A percentile compares a stretch with the other conserved stretches of the same genome.
Conservation (phyloP, 139 green algal genomes). For the Coelastrella sp. region DNA sequence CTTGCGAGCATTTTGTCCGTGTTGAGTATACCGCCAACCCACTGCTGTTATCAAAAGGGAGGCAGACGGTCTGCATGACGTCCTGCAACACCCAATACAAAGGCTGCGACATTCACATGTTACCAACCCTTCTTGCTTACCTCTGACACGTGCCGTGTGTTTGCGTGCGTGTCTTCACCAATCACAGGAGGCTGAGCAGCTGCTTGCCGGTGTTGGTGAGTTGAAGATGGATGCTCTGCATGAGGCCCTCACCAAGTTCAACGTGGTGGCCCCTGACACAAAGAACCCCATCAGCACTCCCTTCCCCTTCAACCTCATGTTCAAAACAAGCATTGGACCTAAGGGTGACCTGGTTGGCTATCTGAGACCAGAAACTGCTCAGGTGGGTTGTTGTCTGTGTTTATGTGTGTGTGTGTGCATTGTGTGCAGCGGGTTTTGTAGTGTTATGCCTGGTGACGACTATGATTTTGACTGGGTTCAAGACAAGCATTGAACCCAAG, state of each 20-base stretch:
- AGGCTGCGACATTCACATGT: no score
- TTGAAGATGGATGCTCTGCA: slow-evolving; percentile 85
- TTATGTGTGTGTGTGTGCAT: no score
- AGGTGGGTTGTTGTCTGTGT: slow-evolving; percentile 43
- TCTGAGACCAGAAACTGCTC: slow-evolving; percentile 92
- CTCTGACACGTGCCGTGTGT: neutral
- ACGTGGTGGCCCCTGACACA: slow-evolving; percentile 93
- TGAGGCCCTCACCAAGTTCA: slow-evolving; percentile 81
- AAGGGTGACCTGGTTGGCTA: slow-evolving; percentile 88
- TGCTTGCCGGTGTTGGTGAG: slow-evolving; percentile 91
- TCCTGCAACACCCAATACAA: no score
- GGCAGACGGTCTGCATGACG: no score
- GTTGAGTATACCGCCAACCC: no score
- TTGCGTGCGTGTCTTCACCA: no score
- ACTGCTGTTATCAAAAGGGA: no score
- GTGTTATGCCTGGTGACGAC: neutral
- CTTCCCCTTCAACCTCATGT: slow-evolving; percentile 99
- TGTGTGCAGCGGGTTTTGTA: neutral
- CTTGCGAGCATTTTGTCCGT: no score
- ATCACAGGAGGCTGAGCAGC: slow-evolving; percentile 76
- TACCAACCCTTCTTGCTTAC: neutral
- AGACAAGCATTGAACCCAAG: no score
- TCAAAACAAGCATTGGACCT: slow-evolving; percentile 92
- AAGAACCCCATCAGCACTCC: slow-evolving; percentile 92
- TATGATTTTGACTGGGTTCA: no score